Conservation (phyloP, 345 rosid genomes). For the Alliaria petiolata region DNA sequence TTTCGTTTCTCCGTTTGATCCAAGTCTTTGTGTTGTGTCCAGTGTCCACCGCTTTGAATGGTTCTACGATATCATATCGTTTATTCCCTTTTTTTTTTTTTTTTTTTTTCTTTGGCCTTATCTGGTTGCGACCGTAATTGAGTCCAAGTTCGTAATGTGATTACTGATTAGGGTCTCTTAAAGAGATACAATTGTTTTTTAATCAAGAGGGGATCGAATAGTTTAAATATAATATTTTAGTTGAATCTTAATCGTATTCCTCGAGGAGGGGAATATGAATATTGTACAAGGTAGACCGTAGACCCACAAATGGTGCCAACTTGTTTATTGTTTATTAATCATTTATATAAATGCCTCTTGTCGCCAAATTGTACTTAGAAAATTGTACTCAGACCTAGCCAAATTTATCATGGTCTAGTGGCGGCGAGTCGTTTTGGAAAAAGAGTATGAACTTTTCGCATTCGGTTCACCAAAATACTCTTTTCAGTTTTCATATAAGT, state of each 20-base stretch:
- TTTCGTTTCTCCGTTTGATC: slow-evolving; percentile 15
- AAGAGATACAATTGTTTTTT: not conserved
- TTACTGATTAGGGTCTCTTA: slow-evolving; percentile 19
- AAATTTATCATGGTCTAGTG: too few relatives aligned
- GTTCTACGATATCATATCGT: slow-evolving; percentile 1
- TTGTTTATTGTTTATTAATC: not conserved
- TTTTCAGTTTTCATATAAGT: too few relatives aligned
- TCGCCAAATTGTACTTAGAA: not conserved
- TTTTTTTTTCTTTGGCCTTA: not conserved
- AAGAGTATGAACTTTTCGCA: too few relatives aligned
- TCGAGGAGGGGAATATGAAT: not conserved
- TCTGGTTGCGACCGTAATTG: slow-evolving; percentile 17
- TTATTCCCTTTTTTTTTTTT: not conserved
- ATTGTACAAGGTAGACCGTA: not conserved
- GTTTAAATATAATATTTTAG: not conserved
- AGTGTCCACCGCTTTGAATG: slow-evolving; percentile 32
- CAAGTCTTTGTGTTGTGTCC: slow-evolving; percentile 15
- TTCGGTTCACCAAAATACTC: too few relatives aligned
- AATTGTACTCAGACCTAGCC: too few relatives aligned
- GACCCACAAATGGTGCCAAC: not conserved
- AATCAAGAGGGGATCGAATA: not conserved
- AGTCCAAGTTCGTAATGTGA: slow-evolving; percentile 26
- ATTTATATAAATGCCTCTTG: not conserved
- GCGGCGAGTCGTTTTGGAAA: too few relatives aligned
- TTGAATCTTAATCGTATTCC: slow-evolving; percentile 13